These are phyloP conservation scores for Hortaea sp. DNA, from an alignment of 2,329 filamentous ascomycete genomes.

Conservation along the genomic window DNA sequence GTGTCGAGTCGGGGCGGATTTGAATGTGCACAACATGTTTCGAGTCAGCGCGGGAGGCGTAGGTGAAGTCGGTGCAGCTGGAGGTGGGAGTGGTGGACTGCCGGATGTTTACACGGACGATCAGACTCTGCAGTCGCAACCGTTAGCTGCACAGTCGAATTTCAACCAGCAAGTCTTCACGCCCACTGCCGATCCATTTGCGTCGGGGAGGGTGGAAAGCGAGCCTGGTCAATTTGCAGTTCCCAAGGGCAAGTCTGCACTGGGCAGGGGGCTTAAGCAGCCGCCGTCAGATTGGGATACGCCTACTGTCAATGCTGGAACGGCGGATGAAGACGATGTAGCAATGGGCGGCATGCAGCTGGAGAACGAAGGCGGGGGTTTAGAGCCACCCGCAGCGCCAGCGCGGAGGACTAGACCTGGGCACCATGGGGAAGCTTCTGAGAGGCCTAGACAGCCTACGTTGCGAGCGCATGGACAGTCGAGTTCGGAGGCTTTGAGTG, in stretches of 20 bases:
- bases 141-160: conserved; percentile 15
- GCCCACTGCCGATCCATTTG: conserved; percentile 33
- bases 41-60: conserved; percentile 45
- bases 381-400: conserved; percentile 42
- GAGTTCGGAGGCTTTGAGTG: conserved; percentile 25
- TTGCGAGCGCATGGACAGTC: conserved; percentile 30
- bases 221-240: conserved; percentile 29
- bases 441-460: conserved; percentile 24
- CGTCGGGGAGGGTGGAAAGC: conserved; percentile 18
- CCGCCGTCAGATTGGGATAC: conserved; percentile 32
- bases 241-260: conserved; percentile 33
- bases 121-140: conserved; percentile 11
- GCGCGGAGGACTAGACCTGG: conserved; percentile 26
- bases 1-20: conserved; percentile 70
- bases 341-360: conserved; percentile 19
- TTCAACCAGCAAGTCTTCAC: conserved; percentile 15
- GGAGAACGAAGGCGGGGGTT: conserved; percentile 13
- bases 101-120: conserved; percentile 24
- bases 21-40: conserved; percentile 80
- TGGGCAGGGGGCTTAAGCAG: conserved; percentile 13
- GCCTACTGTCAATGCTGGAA: conserved; percentile 34
- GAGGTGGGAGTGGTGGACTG: not conserved
- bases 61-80: conserved; percentile 44
- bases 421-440: conserved; percentile 17
- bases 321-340: conserved; percentile 32